These are phyloP conservation scores for Aquilaria yunnanensis DNA, from an alignment of 345 rosid genomes.

Conservation along the genomic window DNA sequence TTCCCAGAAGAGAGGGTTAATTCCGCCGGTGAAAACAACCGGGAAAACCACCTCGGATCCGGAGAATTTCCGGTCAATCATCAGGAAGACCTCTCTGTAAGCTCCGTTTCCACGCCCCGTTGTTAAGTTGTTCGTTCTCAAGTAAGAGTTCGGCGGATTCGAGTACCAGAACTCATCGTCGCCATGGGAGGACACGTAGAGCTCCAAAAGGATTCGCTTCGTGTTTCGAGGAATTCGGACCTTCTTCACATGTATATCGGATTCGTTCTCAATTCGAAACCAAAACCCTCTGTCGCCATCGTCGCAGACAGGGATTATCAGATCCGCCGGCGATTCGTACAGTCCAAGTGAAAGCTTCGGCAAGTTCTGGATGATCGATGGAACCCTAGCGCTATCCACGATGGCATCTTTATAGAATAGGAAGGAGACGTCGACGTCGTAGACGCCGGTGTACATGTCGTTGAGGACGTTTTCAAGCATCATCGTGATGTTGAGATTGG, in stretches of 20 bases:
- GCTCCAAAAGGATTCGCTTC: constrained; percentile 45
- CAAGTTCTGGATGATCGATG: constrained; percentile 5
- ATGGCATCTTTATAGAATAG: constrained; percentile 35
- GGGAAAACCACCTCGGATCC: constrained; percentile 79
- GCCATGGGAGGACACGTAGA: constrained; percentile 76
- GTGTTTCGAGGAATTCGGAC: constrained; percentile 59
- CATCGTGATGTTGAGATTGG: constrained; percentile 47
- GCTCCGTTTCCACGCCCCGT: constrained; percentile 65
- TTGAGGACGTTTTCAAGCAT: constrained; percentile 90
- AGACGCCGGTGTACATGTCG: constrained; percentile 60
- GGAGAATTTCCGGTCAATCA: constrained; percentile 56
- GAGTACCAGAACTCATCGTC: constrained; percentile 95
- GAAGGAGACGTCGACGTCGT: constrained; percentile 58
- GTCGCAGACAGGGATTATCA: constrained; percentile 49
- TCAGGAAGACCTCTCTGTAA: constrained; percentile 57
- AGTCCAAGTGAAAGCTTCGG: constrained; percentile 7
- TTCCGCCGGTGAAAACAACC: constrained; percentile 76
- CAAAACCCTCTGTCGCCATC: constrained; percentile 45
- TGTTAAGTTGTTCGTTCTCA: constrained; percentile 46
- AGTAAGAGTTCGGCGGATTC: constrained; percentile 70
- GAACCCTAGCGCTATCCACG: constrained; percentile 5
- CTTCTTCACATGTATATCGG: constrained; percentile 35
- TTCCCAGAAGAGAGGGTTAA: constrained; percentile 85
- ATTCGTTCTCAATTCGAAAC: constrained; percentile 49
- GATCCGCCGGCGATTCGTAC: constrained; percentile 54